phyloP scores from a whole-genome alignment of 108 stramenopile species.

The Fragilaria crotonensis region DNA sequence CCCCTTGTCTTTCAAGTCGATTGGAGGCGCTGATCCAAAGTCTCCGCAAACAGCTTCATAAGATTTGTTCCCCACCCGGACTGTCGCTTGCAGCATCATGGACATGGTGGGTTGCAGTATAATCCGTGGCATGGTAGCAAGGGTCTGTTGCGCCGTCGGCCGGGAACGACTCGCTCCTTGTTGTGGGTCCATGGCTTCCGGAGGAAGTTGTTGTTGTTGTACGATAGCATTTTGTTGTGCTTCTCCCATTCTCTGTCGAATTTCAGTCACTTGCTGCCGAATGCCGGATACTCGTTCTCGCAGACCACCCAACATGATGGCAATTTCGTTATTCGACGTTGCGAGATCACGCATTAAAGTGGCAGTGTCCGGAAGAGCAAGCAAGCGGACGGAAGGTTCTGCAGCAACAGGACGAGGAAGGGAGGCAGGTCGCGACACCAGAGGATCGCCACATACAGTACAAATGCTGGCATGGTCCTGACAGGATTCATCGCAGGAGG shows the following conservation, averaged over 20 bases:
- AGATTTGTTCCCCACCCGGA: neutral
- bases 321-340: neutral
- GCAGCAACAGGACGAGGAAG: neutral
- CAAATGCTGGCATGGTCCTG: slow-evolving; percentile 39
- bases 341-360: neutral
- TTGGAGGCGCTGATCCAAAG: slow-evolving; percentile 16
- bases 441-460: slow-evolving; percentile 37
- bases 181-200: slow-evolving; percentile 29
- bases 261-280: neutral
- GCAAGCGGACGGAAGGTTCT: neutral
- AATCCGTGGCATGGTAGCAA: slow-evolving; percentile 26
- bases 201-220: slow-evolving; percentile 15
- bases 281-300: neutral
- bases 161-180: neutral
- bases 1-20: neutral
- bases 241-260: neutral
- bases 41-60: slow-evolving; percentile 22
- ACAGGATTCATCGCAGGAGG: slow-evolving; percentile 36
- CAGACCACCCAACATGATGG: neutral
- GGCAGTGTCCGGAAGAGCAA: neutral
- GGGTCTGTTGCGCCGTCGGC: slow-evolving; percentile 27
- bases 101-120: slow-evolving; percentile 18
- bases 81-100: slow-evolving; percentile 28
- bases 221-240: neutral
- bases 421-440: slow-evolving; percentile 10